Percentiles rank a stretch among this genome's conserved stretches.
Evolutionary conservation across 768 basidiomycete genomes (phyloP).

Genomic region (Naganishia vaughanmartiniae): DNA sequence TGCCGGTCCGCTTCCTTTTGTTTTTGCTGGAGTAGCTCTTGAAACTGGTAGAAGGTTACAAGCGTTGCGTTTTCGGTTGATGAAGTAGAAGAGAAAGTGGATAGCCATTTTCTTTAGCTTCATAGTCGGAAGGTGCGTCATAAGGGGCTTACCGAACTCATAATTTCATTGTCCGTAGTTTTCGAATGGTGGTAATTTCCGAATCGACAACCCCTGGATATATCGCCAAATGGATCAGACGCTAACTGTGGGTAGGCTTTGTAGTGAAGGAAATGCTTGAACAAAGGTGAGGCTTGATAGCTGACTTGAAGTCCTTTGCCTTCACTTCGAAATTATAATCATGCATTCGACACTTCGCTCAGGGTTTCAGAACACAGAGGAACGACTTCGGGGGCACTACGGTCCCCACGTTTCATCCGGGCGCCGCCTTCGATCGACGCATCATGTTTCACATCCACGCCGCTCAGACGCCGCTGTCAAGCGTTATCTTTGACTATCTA

Average conservation of each 20-base stretch:
- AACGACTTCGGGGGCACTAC: no score
- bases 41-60: background rate
- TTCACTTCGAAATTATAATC: no score
- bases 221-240: background rate
- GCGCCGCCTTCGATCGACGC: no score
- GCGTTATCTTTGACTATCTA: no score
- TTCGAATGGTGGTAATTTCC: background rate
- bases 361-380: no score
- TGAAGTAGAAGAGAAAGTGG: background rate
- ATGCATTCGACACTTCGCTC: no score
- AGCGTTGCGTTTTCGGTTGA: background rate
- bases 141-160: constrained; percentile 21
- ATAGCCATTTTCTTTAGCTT: background rate
- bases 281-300: no score
- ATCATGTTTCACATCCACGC: no score
- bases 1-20: constrained; percentile 17
- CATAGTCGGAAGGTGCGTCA: background rate
- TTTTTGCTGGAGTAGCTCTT: constrained; percentile 24
- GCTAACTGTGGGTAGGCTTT: background rate
- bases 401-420: no score
- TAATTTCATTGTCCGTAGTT: background rate
- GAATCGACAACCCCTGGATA: background rate
- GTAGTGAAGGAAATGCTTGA: background rate
- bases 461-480: no score
- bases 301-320: no score